A percentile compares a stretch with the other conserved stretches of the same genome.
Conservation (phyloP, 2,329 filamentous ascomycete species). For the Colletotrichum sp. region DNA sequence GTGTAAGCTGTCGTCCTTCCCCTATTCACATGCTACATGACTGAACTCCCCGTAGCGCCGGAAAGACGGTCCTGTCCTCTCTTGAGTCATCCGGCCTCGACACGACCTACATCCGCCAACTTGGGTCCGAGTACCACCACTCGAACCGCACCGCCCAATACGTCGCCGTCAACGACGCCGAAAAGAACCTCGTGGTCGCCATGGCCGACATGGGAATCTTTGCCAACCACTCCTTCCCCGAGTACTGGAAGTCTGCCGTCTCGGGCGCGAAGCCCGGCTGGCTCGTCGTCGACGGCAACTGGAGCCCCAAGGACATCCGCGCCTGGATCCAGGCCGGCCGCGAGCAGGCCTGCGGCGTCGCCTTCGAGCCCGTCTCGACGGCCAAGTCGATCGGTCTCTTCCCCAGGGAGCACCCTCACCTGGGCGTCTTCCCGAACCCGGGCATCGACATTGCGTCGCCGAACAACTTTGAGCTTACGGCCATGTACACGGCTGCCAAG, state of each 20-base stretch:
- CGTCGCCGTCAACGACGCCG: conserved; percentile 83
- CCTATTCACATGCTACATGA: neutral
- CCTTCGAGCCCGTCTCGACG: conserved; percentile 89
- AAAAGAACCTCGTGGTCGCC: conserved; percentile 85
- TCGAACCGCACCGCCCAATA: conserved; percentile 84
- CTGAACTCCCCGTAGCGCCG: conserved; percentile 57
- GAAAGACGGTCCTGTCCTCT: conserved; percentile 72
- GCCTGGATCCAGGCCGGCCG: conserved; percentile 71
- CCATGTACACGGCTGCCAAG: conserved; percentile 77
- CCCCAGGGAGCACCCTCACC: conserved; percentile 41
- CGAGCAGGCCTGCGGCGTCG: conserved; percentile 61
- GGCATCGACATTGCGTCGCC: conserved; percentile 80
- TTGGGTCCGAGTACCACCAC: conserved; percentile 52
- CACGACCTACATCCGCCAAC: conserved; percentile 64
- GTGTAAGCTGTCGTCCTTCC: conserved; percentile 47
- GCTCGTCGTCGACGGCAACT: conserved; percentile 88
- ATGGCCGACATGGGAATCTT: conserved; percentile 97
- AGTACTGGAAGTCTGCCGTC: conserved; percentile 66
- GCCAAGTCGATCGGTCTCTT: conserved; percentile 79
- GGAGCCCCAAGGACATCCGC: conserved; percentile 69
- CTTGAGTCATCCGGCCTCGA: conserved; percentile 70
- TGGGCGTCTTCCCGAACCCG: conserved; percentile 63
- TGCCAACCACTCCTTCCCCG: conserved; percentile 55
- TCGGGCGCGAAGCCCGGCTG: conserved; percentile 67
- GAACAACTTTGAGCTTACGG: conserved; percentile 79